Base-by-base conservation (phyloP, 768 basidiomycete species). In the Podaxis rugospora region DNA sequence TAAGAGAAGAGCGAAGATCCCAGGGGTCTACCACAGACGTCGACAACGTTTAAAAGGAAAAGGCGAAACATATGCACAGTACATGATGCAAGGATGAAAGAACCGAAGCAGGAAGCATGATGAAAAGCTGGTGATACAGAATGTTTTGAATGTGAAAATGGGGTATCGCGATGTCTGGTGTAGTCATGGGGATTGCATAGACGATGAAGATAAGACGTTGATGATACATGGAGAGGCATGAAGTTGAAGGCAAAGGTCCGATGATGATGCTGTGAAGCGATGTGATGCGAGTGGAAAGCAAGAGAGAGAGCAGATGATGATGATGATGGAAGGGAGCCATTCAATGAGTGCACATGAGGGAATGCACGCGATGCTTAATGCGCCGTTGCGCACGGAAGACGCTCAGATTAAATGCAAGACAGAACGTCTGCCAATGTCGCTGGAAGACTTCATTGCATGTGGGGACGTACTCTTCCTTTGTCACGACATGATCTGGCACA, bases 81-180 rank as follows among this genome's bases (percentile, higher is more conserved):
- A 60, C n/a, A 53, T 40, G 40, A 51, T 59, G 58, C 51, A 39
- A 58, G 37, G 25, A 53, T 44, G 52, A 54, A 54, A 23, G 7
- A 14, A 10, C 18, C 21, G 21, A 54, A 54, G 42, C n/a, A 18
- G 36, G 52, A 25, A 55, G 53, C 58, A 53, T 59, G 57, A 59
- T 51, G 50, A 40, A 40, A 49, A 25, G 14, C 37, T 51, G 57
- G 37, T 61, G n/a, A 55, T 47, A 61, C 44, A 61, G 44, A 55
- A 42, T 35, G 50, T 14, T 16, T 42, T 42, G 40, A 53, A 59
- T 51, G 40, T 9, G 13, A 32, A 44, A 47, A 14, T 3, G 27
- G 18, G 59, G 59, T 61, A 61, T 61, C 59, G 59, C 59, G 59
- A 61, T 61, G 59, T 61, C 59, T 54, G 23, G 28, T 27, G 52